These are phyloP conservation scores for Linnemannia elongata DNA, from an alignment of 192 early-diverging fungal species.

Conservation along the genomic window DNA sequence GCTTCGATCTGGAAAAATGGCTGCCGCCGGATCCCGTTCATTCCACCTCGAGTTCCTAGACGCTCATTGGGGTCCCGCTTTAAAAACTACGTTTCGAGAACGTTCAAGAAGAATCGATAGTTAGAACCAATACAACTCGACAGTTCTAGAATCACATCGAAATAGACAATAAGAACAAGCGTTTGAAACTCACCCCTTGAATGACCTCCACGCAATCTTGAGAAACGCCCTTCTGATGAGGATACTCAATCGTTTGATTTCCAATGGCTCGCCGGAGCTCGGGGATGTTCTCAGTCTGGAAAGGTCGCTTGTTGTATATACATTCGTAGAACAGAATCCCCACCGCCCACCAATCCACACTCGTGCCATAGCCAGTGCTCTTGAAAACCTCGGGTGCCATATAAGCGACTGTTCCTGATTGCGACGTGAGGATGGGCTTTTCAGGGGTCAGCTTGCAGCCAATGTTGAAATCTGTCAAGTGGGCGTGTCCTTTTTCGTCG, in stretches of 20 bases:
- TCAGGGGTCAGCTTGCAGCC: slow-evolving; percentile 76
- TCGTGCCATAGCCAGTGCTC: slow-evolving; percentile 80
- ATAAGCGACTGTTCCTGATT: slow-evolving; percentile 92
- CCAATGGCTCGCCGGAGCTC: slow-evolving; percentile 40
- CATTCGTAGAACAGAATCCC: slow-evolving; percentile 94
- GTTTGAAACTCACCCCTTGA: slow-evolving; percentile 23
- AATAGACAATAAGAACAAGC: not conserved
- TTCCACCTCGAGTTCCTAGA: slow-evolving; percentile 26
- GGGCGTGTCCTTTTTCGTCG: slow-evolving; percentile 85
- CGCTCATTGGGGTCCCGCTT: slow-evolving; percentile 42
- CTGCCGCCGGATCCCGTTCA: slow-evolving; percentile 55
- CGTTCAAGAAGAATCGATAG: too few relatives aligned
- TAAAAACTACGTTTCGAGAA: slow-evolving; percentile 21
- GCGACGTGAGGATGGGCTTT: slow-evolving; percentile 77
- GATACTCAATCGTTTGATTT: slow-evolving; percentile 43
- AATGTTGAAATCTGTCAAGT: slow-evolving; percentile 97
- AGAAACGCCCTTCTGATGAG: slow-evolving; percentile 26
- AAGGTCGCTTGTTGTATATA: slow-evolving; percentile 66
- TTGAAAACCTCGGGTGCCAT: slow-evolving; percentile 89
- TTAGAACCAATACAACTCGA: not conserved
- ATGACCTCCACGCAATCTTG: slow-evolving; percentile 37
- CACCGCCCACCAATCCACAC: slow-evolving; percentile 98
- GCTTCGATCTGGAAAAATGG: slow-evolving; percentile 61
- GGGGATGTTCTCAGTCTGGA: slow-evolving; percentile 33
- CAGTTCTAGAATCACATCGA: not conserved